These are phyloP conservation scores for Xylariaceae sp. DNA, from an alignment of 2,329 filamentous ascomycete species.

Conservation along the genomic window DNA sequence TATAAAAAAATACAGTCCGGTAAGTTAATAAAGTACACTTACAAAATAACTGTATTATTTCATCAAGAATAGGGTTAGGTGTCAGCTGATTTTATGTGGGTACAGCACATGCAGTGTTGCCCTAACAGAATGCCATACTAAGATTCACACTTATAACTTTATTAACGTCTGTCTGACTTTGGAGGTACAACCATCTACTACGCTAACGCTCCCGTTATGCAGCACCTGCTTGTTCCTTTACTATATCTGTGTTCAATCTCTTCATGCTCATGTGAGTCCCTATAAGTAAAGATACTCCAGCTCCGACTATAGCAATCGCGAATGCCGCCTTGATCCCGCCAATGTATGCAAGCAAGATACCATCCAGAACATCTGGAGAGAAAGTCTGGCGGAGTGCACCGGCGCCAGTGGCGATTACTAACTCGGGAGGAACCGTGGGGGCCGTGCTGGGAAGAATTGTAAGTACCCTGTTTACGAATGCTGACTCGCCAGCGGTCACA, in stretches of 20 bases:
- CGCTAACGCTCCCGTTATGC: too few relatives aligned
- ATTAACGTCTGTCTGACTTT: too few relatives aligned
- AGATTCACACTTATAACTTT: too few relatives aligned
- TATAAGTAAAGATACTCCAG: neutral
- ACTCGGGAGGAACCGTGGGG: neutral
- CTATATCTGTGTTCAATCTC: conserved; percentile 33
- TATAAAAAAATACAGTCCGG: too few relatives aligned
- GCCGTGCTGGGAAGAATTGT: neutral
- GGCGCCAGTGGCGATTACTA: neutral
- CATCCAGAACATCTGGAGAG: neutral
- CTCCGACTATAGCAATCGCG: neutral
- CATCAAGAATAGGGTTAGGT: too few relatives aligned
- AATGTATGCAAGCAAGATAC: neutral
- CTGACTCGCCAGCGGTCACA: conserved; percentile 42
- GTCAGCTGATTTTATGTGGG: too few relatives aligned
- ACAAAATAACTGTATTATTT: too few relatives aligned
- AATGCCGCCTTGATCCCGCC: neutral
- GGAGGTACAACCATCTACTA: too few relatives aligned
- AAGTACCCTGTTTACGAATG: neutral
- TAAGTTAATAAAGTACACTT: too few relatives aligned
- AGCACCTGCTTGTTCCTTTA: too few relatives aligned
- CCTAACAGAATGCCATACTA: too few relatives aligned
- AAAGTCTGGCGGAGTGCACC: neutral
- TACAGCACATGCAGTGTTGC: too few relatives aligned
- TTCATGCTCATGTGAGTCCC: neutral